Evolutionary conservation across 257 asterid genomes (phyloP), one percentile per base, ranked within the genome.

Genomic region (Datura wrightii): DNA sequence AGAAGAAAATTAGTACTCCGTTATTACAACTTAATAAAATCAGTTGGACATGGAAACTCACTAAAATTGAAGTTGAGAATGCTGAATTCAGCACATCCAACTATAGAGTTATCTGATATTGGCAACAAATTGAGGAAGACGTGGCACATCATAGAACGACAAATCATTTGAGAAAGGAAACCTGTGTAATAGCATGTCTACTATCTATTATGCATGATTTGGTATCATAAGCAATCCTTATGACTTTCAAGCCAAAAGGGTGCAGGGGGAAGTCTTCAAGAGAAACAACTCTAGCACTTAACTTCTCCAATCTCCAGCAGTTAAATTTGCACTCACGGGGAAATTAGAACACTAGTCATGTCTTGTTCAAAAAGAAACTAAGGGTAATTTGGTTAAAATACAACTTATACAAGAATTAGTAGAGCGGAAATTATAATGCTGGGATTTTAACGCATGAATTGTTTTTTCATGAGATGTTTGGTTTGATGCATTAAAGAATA

Each of bases 101-200:
- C 13, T 67, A 14, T 67, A 67, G 24, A 37, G 76, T 37, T 37
- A 13, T 67, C 50, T 67, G 76, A 67, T 37, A 67, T 67, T 15
- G 76, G 50, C 48, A 67, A 37, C 76, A 67, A 62, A 67, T 7
- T 67, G 76, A 67, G 76, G 50, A 67, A 3, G 76, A 15, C 72
- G 0, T 37, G 50, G 76, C 46, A 37, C 50, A 37, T 37, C 24
- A 67, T 37, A 37, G 5, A 15, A 67, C 37, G 11, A 37, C 76
- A 37, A 67, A 67, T 7, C 50, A 15, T 37, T 67, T 67, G 76
- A 37, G 24, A 37, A 67, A 67, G 13, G 50, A 67, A 67, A 37
- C 11, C 31, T 2, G 34, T 69, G 50, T 5, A 46, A 16, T 67
- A 16, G 53, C 53, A 41, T 69, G 15, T 1, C 42, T 2, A 69